phyloP scores from a whole-genome alignment of 163 green algal species.

The Picocystis sp. region DNA sequence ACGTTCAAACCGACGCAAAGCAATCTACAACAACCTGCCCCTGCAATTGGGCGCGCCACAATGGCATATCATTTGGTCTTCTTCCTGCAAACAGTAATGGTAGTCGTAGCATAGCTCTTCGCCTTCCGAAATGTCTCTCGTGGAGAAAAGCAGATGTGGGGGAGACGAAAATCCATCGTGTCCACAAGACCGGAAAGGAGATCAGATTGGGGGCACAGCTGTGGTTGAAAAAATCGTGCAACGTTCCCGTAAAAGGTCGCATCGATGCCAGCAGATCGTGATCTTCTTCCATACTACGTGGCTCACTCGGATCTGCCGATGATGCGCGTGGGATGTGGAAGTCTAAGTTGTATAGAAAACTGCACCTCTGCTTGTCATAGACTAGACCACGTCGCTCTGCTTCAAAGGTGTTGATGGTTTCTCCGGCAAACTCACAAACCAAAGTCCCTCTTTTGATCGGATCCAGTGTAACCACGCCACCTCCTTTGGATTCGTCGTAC shows the following conservation, averaged over 20 bases:
- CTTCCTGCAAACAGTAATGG: neutral
- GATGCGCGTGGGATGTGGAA: too few species aligned
- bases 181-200: neutral
- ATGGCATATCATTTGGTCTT: constrained; percentile 4
- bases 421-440: constrained; percentile 8
- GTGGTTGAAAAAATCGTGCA: constrained; percentile 9
- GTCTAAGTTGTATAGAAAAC: too few species aligned
- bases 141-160: constrained; percentile 7
- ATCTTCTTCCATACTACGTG: neutral
- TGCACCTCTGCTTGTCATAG: neutral
- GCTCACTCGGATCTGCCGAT: too few species aligned
- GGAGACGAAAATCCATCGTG: neutral
- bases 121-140: neutral
- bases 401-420: constrained; percentile 2
- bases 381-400: constrained; percentile 2
- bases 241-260: constrained; percentile 9
- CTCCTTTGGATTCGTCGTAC: neutral
- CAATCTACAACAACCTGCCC: constrained; percentile 2
- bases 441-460: constrained; percentile 3
- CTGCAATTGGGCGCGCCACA: constrained; percentile 7
- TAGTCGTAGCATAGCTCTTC: constrained; percentile 13
- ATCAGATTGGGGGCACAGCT: constrained; percentile 9
- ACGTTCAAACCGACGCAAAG: too few species aligned
- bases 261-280: constrained; percentile 10
- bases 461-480: neutral